Evolutionary conservation across 352 stramenopile species (phyloP).

Genomic region (Blastocystis sp.): DNA sequence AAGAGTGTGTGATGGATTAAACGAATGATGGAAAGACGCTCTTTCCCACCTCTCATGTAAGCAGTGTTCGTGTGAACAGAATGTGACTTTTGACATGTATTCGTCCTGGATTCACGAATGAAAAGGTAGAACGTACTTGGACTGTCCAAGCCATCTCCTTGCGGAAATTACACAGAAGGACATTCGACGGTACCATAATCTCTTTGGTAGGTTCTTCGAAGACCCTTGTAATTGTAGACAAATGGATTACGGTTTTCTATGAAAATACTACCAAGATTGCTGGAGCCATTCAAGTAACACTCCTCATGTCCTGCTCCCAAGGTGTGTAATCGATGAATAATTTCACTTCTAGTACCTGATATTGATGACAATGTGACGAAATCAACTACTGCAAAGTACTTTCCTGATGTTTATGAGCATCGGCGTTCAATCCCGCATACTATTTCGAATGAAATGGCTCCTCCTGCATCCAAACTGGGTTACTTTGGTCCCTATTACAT

Average conservation of each 20-base stretch:
- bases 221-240: not conserved
- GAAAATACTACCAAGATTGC: not conserved
- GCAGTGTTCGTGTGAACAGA: not conserved
- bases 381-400: not conserved
- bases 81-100: not conserved
- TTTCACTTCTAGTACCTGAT: not conserved
- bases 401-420: not conserved
- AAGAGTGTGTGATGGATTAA: not conserved
- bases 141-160: not conserved
- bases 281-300: not conserved
- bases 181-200: not conserved
- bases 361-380: not conserved
- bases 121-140: not conserved
- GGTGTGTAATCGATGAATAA: not conserved
- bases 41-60: not conserved
- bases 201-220: not conserved
- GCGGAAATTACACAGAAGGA: not conserved
- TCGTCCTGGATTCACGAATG: not conserved
- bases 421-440: not conserved
- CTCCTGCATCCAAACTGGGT: not conserved
- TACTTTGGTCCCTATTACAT: not conserved
- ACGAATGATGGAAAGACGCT: not conserved
- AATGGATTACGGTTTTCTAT: slow-evolving; percentile 7
- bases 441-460: not conserved
- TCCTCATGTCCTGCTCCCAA: not conserved